Base-by-base conservation (phyloP, 2,329 filamentous ascomycete genomes). In the Magnaporthiopsis rhizophila region DNA sequence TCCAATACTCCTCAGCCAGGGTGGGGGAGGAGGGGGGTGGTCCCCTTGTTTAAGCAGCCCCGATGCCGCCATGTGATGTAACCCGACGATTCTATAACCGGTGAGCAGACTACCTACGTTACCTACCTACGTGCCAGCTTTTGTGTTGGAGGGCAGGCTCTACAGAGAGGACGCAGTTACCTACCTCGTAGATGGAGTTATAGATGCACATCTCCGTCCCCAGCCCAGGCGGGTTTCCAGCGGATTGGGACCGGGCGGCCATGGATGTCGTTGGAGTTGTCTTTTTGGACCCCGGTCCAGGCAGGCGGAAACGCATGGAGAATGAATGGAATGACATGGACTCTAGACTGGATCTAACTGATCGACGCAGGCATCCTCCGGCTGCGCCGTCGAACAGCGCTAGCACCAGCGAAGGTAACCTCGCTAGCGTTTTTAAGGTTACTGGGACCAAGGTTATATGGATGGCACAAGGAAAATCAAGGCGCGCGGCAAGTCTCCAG, bases 401-500 rank as follows among this genome's bases (percentile, higher is more conserved):
- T 53, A 53, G 45, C 21, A 24, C 18, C 21, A 24, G n/a, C 45
- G 21, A 53, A 53, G 45, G 45, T 24, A 53, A 21, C 45, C 45
- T 53, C 45, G 45, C 21, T 24, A 21, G 45, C 45, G 1, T n/a
- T n/a, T 53, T 53, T 53, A 53, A 53, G 60, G 34, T 61, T 61
- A n/a, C 66, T 78, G 66, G 69, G 71, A 62, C 21, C 8, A 53
- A 53, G 45, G 45, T 53, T 53, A 53, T 11, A 30, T 30, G 30
- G 30, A 30, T 30, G 30, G 30, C 30, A 30, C 30, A 30, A 30
- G 30, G 30, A 30, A 30, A 30, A 30, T 30, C 30, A 30, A 30
- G 30, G 30, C 30, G 38, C 38, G 38, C 12, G 38, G 3, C 5
- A 5, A 50, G 18, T 18, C 9, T 21, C 38, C 38, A 11, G 15